These are phyloP conservation scores for Aspergillus biplanus DNA, from an alignment of 495 filamentous ascomycete genomes.

Conservation along the genomic window DNA sequence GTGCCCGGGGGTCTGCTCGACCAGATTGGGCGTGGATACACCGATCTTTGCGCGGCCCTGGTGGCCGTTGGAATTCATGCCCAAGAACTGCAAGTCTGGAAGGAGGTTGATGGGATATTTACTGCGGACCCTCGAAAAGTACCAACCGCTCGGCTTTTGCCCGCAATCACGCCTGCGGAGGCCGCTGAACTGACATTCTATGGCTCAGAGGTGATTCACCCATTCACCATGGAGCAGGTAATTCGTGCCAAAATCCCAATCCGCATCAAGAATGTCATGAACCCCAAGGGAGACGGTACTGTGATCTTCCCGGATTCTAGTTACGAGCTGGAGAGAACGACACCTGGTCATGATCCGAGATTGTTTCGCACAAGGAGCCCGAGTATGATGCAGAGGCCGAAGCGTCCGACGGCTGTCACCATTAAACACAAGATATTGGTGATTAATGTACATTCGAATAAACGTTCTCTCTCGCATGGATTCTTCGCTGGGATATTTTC, in stretches of 20 bases:
- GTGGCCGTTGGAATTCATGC: conserved; percentile 78
- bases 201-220: conserved; percentile 94
- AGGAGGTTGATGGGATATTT: conserved; percentile 91
- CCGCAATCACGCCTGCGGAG: conserved; percentile 81
- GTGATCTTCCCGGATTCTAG: conserved; percentile 68
- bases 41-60: conserved; percentile 84
- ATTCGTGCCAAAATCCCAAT: conserved; percentile 91
- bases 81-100: conserved; percentile 87
- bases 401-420: conserved; percentile 88
- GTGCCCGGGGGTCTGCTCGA: conserved; percentile 79
- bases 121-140: conserved; percentile 88
- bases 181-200: conserved; percentile 92
- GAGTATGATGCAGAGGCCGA: conserved; percentile 55
- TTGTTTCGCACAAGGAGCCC: conserved; percentile 53
- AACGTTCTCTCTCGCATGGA: conserved; percentile 82
- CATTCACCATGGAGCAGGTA: conserved; percentile 98
- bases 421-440: conserved; percentile 93
- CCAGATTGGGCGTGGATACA: conserved; percentile 84
- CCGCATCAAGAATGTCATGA: conserved; percentile 98
- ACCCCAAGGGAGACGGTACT: conserved; percentile 84
- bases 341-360: conserved; percentile 48
- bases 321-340: conserved; percentile 50
- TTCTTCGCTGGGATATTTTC: conserved; percentile 91
- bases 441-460: conserved; percentile 94
- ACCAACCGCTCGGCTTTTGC: conserved; percentile 75